These are phyloP conservation scores for Lepidium didymum DNA, from an alignment of 345 rosid species.

Conservation along the genomic window DNA sequence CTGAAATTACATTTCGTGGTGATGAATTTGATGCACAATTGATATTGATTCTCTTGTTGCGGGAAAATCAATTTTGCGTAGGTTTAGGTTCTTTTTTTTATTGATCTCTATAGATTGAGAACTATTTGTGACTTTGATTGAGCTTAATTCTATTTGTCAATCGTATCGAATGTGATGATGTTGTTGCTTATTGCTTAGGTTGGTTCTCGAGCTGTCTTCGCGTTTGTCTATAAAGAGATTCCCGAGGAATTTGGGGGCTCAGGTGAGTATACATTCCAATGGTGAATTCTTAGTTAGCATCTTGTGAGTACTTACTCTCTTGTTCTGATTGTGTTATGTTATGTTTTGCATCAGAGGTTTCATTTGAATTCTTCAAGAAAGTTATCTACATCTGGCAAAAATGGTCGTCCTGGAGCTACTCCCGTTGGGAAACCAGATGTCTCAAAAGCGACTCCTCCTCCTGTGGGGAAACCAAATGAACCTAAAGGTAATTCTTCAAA, in stretches of 20 bases:
- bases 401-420: constrained; percentile 37
- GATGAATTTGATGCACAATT: neutral
- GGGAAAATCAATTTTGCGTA: neutral
- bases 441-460: constrained; percentile 20
- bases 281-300: neutral
- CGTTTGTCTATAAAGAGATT: constrained; percentile 43
- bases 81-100: neutral
- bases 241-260: constrained; percentile 36
- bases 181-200: constrained; percentile 32
- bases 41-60: constrained; percentile 3
- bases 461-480: constrained; percentile 38
- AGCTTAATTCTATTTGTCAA: neutral
- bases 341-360: constrained; percentile 32
- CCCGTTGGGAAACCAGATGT: constrained; percentile 23
- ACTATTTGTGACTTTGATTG: neutral
- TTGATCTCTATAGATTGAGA: neutral
- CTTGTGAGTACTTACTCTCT: neutral
- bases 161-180: neutral
- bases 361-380: constrained; percentile 42
- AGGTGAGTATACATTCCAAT: constrained; percentile 34
- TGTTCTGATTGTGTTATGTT: constrained; percentile 8
- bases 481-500: constrained; percentile 36
- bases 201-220: constrained; percentile 53
- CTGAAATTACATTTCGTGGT: neutral
- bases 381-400: constrained; percentile 41